Evolutionary conservation across 73 alveolate species (phyloP).

Genomic region (Stentor coeruleus): DNA sequence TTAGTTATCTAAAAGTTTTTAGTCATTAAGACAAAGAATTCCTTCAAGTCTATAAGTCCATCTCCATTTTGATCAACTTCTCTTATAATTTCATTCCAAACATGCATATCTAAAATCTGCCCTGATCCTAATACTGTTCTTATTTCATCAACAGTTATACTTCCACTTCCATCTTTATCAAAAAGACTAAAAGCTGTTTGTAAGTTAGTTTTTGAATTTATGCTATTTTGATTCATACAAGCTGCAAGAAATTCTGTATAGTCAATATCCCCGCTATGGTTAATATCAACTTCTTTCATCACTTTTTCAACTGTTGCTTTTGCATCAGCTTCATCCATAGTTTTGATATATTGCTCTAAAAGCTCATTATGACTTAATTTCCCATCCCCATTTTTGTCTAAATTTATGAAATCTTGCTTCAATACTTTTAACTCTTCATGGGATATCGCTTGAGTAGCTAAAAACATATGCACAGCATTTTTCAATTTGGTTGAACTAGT

Average conservation of each 20-base stretch:
- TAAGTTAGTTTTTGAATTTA: neutral
- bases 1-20: too few relatives aligned
- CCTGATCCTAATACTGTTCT: constrained; percentile 30
- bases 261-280: neutral
- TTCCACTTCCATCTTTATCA: constrained; percentile 49
- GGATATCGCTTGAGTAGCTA: neutral
- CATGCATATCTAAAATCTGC: neutral
- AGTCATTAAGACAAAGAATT: too few relatives aligned
- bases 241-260: neutral
- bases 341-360: neutral
- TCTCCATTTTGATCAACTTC: constrained; percentile 24
- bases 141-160: constrained; percentile 35
- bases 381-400: constrained; percentile 16
- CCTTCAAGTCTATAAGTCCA: constrained; percentile 1
- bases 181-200: constrained; percentile 35
- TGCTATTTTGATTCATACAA: neutral
- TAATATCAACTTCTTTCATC: neutral
- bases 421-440: constrained; percentile 4
- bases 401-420: neutral
- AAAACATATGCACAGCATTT: neutral
- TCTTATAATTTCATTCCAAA: neutral
- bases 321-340: neutral
- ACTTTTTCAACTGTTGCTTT: neutral
- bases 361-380: neutral
- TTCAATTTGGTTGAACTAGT: neutral